Base-by-base conservation (phyloP, 768 basidiomycete species). In the Boletus rubropictus region DNA sequence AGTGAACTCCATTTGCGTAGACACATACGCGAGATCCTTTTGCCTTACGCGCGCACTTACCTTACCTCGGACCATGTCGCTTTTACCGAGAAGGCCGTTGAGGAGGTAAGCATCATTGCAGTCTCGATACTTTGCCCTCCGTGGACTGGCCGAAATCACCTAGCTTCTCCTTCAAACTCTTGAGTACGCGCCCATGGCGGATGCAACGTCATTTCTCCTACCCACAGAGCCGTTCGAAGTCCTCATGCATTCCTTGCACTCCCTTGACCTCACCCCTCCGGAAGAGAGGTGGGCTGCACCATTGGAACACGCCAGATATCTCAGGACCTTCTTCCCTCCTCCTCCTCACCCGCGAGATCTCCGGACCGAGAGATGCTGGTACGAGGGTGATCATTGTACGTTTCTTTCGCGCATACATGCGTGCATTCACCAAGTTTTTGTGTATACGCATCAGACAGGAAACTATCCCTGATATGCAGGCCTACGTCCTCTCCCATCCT, bases 11-110 rank as follows among this genome's bases (percentile, higher is more conserved):
- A 54, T 48, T 44, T 62, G 52, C 61, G 59, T 29, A 52, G 52
- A 38, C 82, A 84, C 56, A 77, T 86, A 47, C 77, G 72, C 33
- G 63, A 72, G 29, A 61, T 82, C 24, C 70, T 86, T 24, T 65
- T 77, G 24, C 69, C 74, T 34, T 86, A 86, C 54, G 74, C 68
- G 7, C 69, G 69, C 29, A 63, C 59, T 15, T 76, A 86, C 61
- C 62, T 82, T 27, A 76, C 80, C 0, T 74, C 65, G 44, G 72
- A 83, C 57, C 75, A 85, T 57, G 62, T 79, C 36, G 59, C 69
- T 12, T 79, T 75, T 55, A 84, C 82, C 4, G 69, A 77, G 49
- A 59, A 66, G 46, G 68, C 72, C 2, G 74, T 79, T 14, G 55
- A 70, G 33, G 69, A 79, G 55, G 83, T 75, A 35, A 34, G 63